Evolutionary conservation across 129 eudicot species (phyloP).

Genomic region (Escallonia rubra): DNA sequence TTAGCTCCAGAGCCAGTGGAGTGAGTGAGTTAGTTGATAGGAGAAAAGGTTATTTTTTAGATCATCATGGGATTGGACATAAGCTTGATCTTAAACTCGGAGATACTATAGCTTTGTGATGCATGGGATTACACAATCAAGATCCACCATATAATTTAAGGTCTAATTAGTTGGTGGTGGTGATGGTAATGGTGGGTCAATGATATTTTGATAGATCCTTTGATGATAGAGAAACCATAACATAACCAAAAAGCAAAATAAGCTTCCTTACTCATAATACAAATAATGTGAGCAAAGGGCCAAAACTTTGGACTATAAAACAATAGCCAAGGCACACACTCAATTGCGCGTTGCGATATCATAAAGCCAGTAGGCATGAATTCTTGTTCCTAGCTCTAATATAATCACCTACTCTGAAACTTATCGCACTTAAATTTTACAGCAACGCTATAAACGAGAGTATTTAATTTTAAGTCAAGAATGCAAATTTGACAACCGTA

Average conservation of each 20-base stretch:
- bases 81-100: background rate
- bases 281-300: conserved; percentile 21
- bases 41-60: background rate
- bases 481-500: conserved; percentile 32
- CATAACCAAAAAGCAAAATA: conserved; percentile 35
- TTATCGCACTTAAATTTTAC: too few relatives aligned
- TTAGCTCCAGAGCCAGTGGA: conserved; percentile 27
- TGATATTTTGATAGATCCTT: conserved; percentile 1
- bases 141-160: conserved; percentile 9
- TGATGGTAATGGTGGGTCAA: conserved; percentile 13
- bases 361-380: background rate
- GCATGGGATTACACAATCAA: background rate
- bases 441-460: too few relatives aligned
- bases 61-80: background rate
- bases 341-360: background rate
- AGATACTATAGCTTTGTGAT: background rate
- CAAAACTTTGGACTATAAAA: conserved; percentile 25
- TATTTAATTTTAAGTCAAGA: too few relatives aligned
- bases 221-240: conserved; percentile 7
- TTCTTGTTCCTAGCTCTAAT: conserved; percentile 7
- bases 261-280: conserved; percentile 18
- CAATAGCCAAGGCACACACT: background rate
- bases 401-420: too few relatives aligned
- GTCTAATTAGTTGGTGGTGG: conserved; percentile 16
- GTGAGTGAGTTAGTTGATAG: conserved; percentile 13